Percentiles rank a stretch among this genome's conserved stretches.
These are phyloP conservation scores for Talaromyces sp. DNA, from an alignment of 2,329 filamentous ascomycete species.

Conservation along the genomic window DNA sequence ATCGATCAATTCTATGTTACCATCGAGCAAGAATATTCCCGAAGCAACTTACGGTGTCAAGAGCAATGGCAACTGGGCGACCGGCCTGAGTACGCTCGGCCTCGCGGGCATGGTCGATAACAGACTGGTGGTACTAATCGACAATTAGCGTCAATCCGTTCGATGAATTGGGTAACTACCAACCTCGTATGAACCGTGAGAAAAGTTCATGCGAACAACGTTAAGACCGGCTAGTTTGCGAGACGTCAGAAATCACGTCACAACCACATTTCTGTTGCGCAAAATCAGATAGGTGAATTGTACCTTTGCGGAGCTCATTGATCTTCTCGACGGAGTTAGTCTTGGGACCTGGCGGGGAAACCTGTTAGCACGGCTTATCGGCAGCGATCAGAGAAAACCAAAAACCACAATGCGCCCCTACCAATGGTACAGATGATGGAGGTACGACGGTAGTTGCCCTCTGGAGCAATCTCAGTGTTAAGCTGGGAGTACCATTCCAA, in stretches of 20 bases:
- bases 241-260: background rate
- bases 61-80: conserved; percentile 90
- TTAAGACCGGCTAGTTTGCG: conserved; percentile 70
- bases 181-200: conserved; percentile 79
- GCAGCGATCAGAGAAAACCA: conserved; percentile 6
- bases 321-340: conserved; percentile 97
- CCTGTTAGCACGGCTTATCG: conserved; percentile 26
- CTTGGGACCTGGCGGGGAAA: conserved; percentile 66
- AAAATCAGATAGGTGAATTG: background rate
- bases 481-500: conserved; percentile 71
- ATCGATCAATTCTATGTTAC: conserved; percentile 1
- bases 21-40: background rate
- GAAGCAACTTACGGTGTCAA: conserved; percentile 64
- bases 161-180: conserved; percentile 17
- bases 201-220: conserved; percentile 99
- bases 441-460: conserved; percentile 88
- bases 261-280: background rate
- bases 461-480: conserved; percentile 82
- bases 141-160: conserved; percentile 18
- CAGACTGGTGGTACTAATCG: conserved; percentile 83
- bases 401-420: conserved; percentile 34
- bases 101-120: conserved; percentile 90
- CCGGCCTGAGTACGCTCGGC: conserved; percentile 75
- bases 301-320: conserved; percentile 77
- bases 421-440: conserved; percentile 99